These are phyloP conservation scores for Schwanniomyces occidentalis DNA, from an alignment of 805 yeast species.

Conservation along the genomic window DNA sequence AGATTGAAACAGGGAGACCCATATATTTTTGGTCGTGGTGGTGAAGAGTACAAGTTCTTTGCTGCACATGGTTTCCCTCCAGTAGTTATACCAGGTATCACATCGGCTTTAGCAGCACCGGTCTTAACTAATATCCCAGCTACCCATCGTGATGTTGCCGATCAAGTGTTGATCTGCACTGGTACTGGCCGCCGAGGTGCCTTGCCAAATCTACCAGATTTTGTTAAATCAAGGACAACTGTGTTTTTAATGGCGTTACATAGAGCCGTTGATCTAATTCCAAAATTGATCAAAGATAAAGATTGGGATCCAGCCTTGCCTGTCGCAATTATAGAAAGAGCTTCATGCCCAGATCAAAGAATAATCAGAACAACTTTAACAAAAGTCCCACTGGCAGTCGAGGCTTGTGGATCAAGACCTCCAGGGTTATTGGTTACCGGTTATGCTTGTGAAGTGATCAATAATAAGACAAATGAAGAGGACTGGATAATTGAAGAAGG, in stretches of 20 bases:
- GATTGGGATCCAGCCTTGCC: constrained; percentile 75
- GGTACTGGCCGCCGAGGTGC: constrained; percentile 92
- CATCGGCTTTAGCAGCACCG: constrained; percentile 89
- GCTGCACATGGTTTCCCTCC: constrained; percentile 67
- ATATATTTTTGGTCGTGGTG: constrained; percentile 94
- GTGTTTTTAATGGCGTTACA: constrained; percentile 90
- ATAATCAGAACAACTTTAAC: constrained; percentile 71
- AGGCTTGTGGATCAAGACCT: constrained; percentile 81
- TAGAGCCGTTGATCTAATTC: constrained; percentile 59
- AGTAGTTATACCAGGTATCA: constrained; percentile 79
- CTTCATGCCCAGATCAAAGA: constrained; percentile 91
- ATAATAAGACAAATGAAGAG: constrained; percentile 17
- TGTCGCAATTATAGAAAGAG: constrained; percentile 84
- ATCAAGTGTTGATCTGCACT: constrained; percentile 89
- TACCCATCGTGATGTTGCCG: constrained; percentile 89
- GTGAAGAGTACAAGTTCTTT: constrained; percentile 82
- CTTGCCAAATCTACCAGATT: constrained; percentile 76
- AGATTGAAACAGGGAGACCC: constrained; percentile 97
- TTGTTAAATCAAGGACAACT: constrained; percentile 70
- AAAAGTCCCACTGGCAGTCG: constrained; percentile 70
- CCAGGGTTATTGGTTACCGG: constrained; percentile 91
- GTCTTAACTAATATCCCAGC: constrained; percentile 82
- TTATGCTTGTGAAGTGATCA: constrained; percentile 62
- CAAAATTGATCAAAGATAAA: constrained; percentile 40
- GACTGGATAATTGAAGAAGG: constrained; percentile 55